Percentiles rank a stretch among this genome's conserved stretches.
These are phyloP conservation scores for Barnettozyma hawaiiensis DNA, from an alignment of 1,139 yeast genomes.

Conservation along the genomic window DNA sequence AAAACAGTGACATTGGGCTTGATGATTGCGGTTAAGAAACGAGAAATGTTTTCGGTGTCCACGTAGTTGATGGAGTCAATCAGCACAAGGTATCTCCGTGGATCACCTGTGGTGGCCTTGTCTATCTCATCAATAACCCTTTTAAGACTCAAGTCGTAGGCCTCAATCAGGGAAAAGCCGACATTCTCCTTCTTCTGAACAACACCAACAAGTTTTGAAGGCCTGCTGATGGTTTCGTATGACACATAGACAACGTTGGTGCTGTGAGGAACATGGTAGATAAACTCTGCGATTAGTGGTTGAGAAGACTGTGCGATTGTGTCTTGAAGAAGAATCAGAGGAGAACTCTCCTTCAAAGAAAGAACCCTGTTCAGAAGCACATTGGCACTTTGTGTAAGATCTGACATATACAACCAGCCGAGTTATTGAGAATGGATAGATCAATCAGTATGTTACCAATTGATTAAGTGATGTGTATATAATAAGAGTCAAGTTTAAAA, in stretches of 20 bases:
- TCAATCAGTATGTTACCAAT: too few relatives aligned
- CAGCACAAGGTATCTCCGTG: slow-evolving; percentile 29
- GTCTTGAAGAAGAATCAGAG: slow-evolving; percentile 66
- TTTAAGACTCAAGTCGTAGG: slow-evolving; percentile 29
- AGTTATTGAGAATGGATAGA: too few relatives aligned
- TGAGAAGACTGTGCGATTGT: slow-evolving; percentile 63
- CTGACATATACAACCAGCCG: too few relatives aligned
- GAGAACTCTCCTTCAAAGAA: slow-evolving; percentile 64
- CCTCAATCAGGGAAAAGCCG: slow-evolving; percentile 40
- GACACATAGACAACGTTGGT: slow-evolving; percentile 46
- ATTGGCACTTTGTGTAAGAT: slow-evolving; percentile 46
- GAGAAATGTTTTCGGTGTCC: slow-evolving; percentile 40
- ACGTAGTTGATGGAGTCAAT: slow-evolving; percentile 70
- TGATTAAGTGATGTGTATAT: too few relatives aligned
- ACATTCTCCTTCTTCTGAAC: slow-evolving; percentile 27
- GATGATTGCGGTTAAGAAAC: slow-evolving; percentile 50
- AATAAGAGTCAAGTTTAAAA: too few relatives aligned
- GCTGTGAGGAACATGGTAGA: slow-evolving; percentile 33
- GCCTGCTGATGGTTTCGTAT: slow-evolving; percentile 54
- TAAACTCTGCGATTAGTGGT: slow-evolving; percentile 51
- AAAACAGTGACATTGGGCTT: slow-evolving; percentile 49
- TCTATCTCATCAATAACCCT: slow-evolving; percentile 29
- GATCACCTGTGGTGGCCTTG: slow-evolving; percentile 23
- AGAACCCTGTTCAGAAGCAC: slow-evolving; percentile 59
- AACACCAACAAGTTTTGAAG: slow-evolving; percentile 31